Base-by-base conservation (phyloP, 2,329 filamentous ascomycete species). In the Beauveria sp. region DNA sequence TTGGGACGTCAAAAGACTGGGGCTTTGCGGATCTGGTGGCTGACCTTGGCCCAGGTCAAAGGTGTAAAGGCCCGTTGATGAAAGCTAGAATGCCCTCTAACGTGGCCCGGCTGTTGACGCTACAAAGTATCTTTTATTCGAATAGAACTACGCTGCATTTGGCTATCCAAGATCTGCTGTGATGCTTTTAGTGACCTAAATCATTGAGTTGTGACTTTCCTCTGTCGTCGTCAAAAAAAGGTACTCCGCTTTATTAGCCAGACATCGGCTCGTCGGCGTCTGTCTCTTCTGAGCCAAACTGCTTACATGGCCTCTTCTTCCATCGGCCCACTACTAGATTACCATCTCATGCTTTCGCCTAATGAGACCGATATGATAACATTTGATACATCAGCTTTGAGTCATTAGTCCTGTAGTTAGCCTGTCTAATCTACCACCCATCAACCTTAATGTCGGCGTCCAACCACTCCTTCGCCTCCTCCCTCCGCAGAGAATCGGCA, bases 221-320 rank as follows among this genome's bases (percentile, higher is more conserved):
- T 14, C 5, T 30, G 34, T 37, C 34, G 5, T 43, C 18, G 9
- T 20, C n/a, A 40, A 20, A 10, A 43, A 46, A 14, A 37, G 8
- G 20, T 10, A 46, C 10, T 10, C 20, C 20, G 20, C 43, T 20
- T 12, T 20, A n/a, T 20, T 22, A 18, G 44, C 20, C 22, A 43
- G 8, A 47, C 24, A 47, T 47, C 44, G 44, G 44, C 44, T 47
- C 12, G 7, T 51, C 26, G 24, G 24, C 20, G 44, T 8, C 24
- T 37, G 26, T 34, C 48, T 20, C 24, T 30, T 37, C 14, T n/a
- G 28, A 20, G 28, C 18, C 20, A 51, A 28, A 20, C 52, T 55
- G 53, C 41, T 55, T 55, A 55, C 53, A 55, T 55, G 53, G 41
- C 53, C 41, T 55, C 53, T 55, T 55, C 53, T 55, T 55, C 26